Percentiles rank a stretch among this genome's conserved stretches.
Evolutionary conservation across 2,329 filamentous ascomycete genomes (phyloP).

Genomic region (Fusarium mangiferae): DNA sequence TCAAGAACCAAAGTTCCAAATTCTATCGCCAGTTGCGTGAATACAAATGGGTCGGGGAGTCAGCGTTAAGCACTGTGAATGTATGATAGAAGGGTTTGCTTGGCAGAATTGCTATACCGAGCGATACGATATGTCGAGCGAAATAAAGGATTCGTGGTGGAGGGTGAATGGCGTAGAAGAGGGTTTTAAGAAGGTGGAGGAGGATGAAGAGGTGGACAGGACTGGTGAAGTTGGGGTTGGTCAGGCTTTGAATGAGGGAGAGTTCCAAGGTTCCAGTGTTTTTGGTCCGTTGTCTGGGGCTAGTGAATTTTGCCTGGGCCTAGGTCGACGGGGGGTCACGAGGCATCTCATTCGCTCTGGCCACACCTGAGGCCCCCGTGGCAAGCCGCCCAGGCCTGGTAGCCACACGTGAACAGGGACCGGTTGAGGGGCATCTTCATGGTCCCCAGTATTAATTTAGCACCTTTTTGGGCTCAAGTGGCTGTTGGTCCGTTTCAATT

Average conservation of each 20-base stretch:
- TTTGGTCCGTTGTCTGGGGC: conserved; percentile 35
- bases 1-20: not conserved
- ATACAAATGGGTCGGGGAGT: not conserved
- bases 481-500: conserved; percentile 11
- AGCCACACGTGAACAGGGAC: conserved; percentile 24
- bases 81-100: not conserved
- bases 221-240: conserved; percentile 28
- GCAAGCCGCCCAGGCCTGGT: conserved; percentile 16
- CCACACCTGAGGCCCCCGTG: conserved; percentile 21
- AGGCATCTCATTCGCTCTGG: conserved; percentile 32
- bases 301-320: conserved; percentile 33
- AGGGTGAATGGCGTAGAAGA: conserved; percentile 12
- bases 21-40: not conserved
- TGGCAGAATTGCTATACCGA: not conserved
- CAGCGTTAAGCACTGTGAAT: not conserved
- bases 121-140: not conserved
- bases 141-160: not conserved
- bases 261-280: conserved; percentile 27
- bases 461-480: not conserved
- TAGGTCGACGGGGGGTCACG: conserved; percentile 23
- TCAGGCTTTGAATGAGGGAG: conserved; percentile 33
- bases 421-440: conserved; percentile 21
- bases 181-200: conserved; percentile 34
- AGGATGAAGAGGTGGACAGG: conserved; percentile 25
- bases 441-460: conserved; percentile 12